Evolutionary conservation across 768 basidiomycete genomes (phyloP).

Genomic region (Mycena maculata): DNA sequence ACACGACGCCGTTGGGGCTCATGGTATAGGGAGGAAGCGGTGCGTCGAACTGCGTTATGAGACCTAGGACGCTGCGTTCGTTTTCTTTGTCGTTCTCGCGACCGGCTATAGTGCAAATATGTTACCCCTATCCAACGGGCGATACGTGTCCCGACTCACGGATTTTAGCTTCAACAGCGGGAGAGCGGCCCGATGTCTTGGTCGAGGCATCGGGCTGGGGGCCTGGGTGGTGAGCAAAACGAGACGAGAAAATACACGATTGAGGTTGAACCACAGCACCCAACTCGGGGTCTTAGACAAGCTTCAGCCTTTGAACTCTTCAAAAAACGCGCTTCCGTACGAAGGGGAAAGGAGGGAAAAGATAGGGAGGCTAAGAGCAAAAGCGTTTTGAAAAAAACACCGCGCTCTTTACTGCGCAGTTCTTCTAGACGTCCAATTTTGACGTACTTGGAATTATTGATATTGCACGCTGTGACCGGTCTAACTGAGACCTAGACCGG

Average conservation of each 20-base stretch:
- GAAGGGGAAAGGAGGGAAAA: background rate
- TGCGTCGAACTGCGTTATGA: background rate
- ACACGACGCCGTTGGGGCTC: background rate
- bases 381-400: no score
- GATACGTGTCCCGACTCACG: background rate
- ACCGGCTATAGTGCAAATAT: background rate
- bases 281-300: background rate
- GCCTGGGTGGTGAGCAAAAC: background rate
- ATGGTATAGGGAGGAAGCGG: background rate
- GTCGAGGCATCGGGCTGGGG: background rate
- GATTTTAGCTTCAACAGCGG: background rate
- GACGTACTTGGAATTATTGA: no score
- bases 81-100: background rate
- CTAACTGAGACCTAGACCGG: no score
- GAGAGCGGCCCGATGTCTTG: background rate
- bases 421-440: no score
- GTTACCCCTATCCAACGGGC: background rate
- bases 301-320: conserved; percentile 36
- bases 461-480: no score
- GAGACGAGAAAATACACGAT: background rate
- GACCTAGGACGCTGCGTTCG: background rate
- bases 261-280: background rate
- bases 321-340: conserved; percentile 42
- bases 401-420: no score
- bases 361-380: no score